Evolutionary conservation across 176 grass and related monocot species (phyloP), one percentile per base, ranked within the genome.

Genomic region (Cenchrus fungigraminus): DNA sequence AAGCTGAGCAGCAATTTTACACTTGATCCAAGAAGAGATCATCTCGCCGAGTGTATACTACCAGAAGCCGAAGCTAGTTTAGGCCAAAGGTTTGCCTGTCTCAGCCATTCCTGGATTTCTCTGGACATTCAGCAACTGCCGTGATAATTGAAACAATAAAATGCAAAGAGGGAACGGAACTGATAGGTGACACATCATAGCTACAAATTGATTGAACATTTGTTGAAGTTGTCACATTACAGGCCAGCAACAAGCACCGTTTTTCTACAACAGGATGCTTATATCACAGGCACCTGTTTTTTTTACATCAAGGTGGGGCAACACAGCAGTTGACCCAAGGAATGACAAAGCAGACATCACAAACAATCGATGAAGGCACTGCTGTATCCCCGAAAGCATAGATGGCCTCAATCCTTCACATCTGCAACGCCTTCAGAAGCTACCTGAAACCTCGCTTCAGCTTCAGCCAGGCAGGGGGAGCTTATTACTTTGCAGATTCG

Each of bases 391-490:
- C 4, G 37, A 4, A 40, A 40, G 37, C 37, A 40, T 40, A 40
- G 37, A 40, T 51, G 0, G 43, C 34, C 45, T 94, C 71, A 97
- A 71, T 97, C 95, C 86, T 97, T 97, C 54, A 91, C 92, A 67
- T 97, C 90, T 47, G 84, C 78, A 0, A 97, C 84, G 0, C 95
- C 95, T 89, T 97, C 92, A 9, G 90, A 78, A 52, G 75, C 88
- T 69, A 97, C 31, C 75, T 94, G 92, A 85, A 97, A 94, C 69
- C 95, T 88, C 12, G 92, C 90, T 82, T 97, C 90, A 0, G 95
- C 88, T 86, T 97, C 90, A 75, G 92, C 95, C 12, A 97, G 79
- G 66, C 92, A 97, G 64, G 95, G 95, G 42, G 95, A 97, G 81
- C 92, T 97, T 81, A 95, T 89, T 79, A 95, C 91, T 93, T 95